These are phyloP conservation scores for Aureoboletus auriporus DNA, from an alignment of 768 basidiomycete genomes.

Conservation along the genomic window DNA sequence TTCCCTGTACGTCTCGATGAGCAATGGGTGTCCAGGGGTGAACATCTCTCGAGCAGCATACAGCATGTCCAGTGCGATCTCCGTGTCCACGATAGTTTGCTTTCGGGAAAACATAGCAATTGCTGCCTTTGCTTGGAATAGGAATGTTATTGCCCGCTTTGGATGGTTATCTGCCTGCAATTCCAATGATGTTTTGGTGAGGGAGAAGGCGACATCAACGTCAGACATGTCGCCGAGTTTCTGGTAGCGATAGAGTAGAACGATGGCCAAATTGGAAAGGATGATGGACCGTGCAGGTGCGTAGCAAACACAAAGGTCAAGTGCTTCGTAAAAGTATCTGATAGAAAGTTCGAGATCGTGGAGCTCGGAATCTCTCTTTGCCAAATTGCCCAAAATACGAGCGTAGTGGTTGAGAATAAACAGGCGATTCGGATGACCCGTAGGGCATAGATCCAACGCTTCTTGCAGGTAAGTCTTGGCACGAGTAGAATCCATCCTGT, in stretches of 20 bases:
- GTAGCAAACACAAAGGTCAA: conserved; percentile 5
- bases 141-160: conserved; percentile 8
- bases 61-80: conserved; percentile 17
- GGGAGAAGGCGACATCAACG: conserved; percentile 18
- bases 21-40: conserved; percentile 6
- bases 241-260: conserved; percentile 7
- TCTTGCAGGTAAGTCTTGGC: conserved; percentile 14
- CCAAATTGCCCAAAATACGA: conserved; percentile 12
- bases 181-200: conserved; percentile 10
- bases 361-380: background rate
- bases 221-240: conserved; percentile 9
- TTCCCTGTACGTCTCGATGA: conserved; percentile 10
- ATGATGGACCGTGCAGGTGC: conserved; percentile 5
- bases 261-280: conserved; percentile 9
- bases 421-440: conserved; percentile 1
- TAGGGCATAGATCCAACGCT: conserved; percentile 12
- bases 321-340: conserved; percentile 16
- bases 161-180: conserved; percentile 14
- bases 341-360: conserved; percentile 16
- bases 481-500: conserved; percentile 12
- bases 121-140: conserved; percentile 19
- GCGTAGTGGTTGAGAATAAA: conserved; percentile 11
- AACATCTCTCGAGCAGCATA: conserved; percentile 8
- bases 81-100: conserved; percentile 8
- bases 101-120: conserved; percentile 6